These are phyloP conservation scores for Talaromyces amestolkiae DNA, from an alignment of 2,329 filamentous ascomycete species.

Conservation along the genomic window DNA sequence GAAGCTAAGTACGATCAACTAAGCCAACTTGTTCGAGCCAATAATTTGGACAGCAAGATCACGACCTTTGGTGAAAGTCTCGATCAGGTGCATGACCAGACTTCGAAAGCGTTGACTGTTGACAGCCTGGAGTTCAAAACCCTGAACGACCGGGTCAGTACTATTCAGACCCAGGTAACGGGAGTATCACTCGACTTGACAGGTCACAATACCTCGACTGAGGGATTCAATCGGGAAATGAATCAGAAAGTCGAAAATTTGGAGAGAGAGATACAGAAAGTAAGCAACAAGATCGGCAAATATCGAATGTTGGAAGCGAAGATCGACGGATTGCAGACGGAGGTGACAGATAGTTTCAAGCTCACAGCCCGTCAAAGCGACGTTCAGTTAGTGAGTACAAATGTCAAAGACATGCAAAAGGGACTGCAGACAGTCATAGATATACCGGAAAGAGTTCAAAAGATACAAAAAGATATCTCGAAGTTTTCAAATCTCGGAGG, in stretches of 20 bases:
- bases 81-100: neutral
- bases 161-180: neutral
- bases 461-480: neutral
- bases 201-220: neutral
- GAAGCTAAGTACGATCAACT: too few species aligned
- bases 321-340: neutral
- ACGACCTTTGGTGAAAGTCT: neutral
- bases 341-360: neutral
- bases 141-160: neutral
- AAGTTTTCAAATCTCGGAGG: neutral
- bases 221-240: neutral
- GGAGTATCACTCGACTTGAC: neutral
- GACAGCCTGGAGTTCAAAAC: neutral
- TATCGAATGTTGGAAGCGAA: neutral
- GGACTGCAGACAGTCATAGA: neutral
- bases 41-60: neutral
- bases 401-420: neutral
- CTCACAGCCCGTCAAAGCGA: neutral
- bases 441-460: neutral
- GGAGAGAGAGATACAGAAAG: neutral
- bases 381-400: too few species aligned
- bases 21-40: too few species aligned
- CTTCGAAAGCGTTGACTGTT: neutral
- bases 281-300: neutral
- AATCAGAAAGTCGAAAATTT: neutral